Base-by-base conservation (phyloP, 345 rosid species). In the Trapa bicornis region DNA sequence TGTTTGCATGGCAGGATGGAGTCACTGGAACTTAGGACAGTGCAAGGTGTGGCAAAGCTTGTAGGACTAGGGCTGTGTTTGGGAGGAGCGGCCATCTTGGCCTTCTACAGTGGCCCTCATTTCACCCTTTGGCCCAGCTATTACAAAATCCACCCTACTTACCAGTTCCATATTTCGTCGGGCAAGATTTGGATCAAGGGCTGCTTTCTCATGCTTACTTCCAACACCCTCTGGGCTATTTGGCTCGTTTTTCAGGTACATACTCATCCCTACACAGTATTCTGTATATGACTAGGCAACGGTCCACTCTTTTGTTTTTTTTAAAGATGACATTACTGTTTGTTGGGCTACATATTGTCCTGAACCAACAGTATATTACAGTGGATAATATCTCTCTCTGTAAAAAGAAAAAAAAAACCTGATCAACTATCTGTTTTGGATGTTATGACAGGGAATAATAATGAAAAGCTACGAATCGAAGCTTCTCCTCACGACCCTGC, bases 211-310 rank as follows among this genome's bases (percentile, higher is more conserved):
- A 87, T 90, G 97, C 72, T 94, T 72, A 48, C 69, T 57, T 83
- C 97, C 77, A 87, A 87, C 75, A 68, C 71, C 41, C 75, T 67
- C 36, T 93, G 89, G 88, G 97, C 87, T 47, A 64, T 94, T 41
- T 94, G 99, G 99, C 81, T 94, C 54, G 94, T 90, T 3, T 69
- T 94, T 64, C 97, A 93, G 98, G 97, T 89, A 75, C 16, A 12
- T n/a, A 45, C 36, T 29, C 4, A n/a, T 13, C 2, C 10, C 4
- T 41, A 41, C 43, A 41, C 43, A 3, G 2, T 41, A 3, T 41
- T 22, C 29, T 22, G 0, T 22, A 22, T 22, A 22, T 22, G 29
- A 22, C 29, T 22, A 22, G 29, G 29, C 29, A 22, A 22, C 29
- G 29, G 45, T 42, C 45, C 45, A 42, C 45, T 42, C 45, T 42